Conservation (phyloP, 1,139 yeast species). For the Hanseniaspora sp. region DNA sequence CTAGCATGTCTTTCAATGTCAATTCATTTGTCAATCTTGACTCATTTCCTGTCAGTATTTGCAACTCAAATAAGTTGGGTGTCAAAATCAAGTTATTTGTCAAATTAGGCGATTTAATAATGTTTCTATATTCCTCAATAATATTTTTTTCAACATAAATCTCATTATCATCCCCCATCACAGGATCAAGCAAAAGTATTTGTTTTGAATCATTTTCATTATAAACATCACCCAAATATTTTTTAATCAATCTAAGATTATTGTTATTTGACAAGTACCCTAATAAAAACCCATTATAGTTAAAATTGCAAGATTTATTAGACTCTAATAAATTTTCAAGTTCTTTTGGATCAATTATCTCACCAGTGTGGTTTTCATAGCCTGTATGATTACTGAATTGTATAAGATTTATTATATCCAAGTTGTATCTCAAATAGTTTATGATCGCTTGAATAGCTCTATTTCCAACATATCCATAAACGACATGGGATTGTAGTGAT, state of each 20-base stretch:
- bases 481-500: constrained; percentile 54
- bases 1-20: constrained; percentile 29
- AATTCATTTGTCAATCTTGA: background rate
- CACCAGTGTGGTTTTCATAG: constrained; percentile 38
- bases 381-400: constrained; percentile 63
- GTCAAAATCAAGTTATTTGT: constrained; percentile 45
- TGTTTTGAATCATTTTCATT: background rate
- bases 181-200: constrained; percentile 53
- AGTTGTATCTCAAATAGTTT: constrained; percentile 56
- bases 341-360: constrained; percentile 25
- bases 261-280: constrained; percentile 50
- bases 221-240: background rate
- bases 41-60: constrained; percentile 31
- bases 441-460: constrained; percentile 55
- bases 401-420: constrained; percentile 53
- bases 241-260: constrained; percentile 26
- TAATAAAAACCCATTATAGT: constrained; percentile 42
- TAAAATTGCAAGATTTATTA: constrained; percentile 23
- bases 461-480: constrained; percentile 59
- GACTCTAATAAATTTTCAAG: constrained; percentile 19
- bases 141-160: constrained; percentile 51
- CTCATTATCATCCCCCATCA: constrained; percentile 65
- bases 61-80: constrained; percentile 66
- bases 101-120: constrained; percentile 26
- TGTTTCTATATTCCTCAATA: constrained; percentile 40